Conservation (phyloP, 768 basidiomycete species). For the Termitomyces eurrhizus region DNA sequence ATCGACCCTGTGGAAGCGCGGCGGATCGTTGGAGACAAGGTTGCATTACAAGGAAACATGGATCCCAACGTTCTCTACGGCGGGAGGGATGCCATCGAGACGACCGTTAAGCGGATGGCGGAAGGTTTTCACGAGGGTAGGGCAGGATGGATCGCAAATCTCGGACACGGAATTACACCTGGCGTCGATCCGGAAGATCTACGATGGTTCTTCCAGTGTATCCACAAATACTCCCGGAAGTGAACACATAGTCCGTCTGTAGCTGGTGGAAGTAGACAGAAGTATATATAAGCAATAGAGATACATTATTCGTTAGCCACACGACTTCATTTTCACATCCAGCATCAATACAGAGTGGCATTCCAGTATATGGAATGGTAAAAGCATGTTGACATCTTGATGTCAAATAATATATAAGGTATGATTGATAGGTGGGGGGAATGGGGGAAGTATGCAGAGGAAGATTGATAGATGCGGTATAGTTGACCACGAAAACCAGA, state of each 20-base stretch:
- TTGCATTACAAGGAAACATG: constrained; percentile 88
- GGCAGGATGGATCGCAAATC: constrained; percentile 93
- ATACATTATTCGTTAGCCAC: background rate
- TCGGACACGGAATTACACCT: constrained; percentile 97
- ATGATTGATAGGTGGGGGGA: constrained; percentile 28
- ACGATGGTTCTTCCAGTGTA: constrained; percentile 86
- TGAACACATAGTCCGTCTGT: background rate
- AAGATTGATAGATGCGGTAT: constrained; percentile 13
- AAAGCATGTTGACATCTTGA: constrained; percentile 12
- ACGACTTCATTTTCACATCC: constrained; percentile 4
- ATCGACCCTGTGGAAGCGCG: constrained; percentile 75
- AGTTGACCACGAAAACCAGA: constrained; percentile 11
- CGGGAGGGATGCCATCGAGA: constrained; percentile 81
- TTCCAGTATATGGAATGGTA: constrained; percentile 13
- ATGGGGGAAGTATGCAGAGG: constrained; percentile 25
- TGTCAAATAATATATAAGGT: constrained; percentile 19
- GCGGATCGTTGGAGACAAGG: constrained; percentile 51
- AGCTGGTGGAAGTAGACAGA: background rate
- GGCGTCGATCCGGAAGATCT: constrained; percentile 93
- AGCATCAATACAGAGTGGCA: constrained; percentile 15
- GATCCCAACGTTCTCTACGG: constrained; percentile 89
- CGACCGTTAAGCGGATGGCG: constrained; percentile 79
- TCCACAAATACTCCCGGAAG: constrained; percentile 69
- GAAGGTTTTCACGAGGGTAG: constrained; percentile 63
- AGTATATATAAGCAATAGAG: background rate